Base-by-base conservation (phyloP, 2,329 filamentous ascomycete species). In the Botrytis tulipae region DNA sequence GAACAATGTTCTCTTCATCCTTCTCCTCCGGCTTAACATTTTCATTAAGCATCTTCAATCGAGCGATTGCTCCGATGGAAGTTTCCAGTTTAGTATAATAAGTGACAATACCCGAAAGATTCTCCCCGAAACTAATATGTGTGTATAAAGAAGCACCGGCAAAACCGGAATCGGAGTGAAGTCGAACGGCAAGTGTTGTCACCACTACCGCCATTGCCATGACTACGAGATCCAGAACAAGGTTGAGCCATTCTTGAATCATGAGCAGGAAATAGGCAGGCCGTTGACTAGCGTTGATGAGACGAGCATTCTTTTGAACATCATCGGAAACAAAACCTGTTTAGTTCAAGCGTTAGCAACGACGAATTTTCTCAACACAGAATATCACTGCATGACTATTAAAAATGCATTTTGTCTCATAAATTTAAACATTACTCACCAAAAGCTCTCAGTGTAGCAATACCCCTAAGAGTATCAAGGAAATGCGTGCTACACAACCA, bases 211-310 rank as follows among this genome's bases (percentile, higher is more conserved):
- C 51, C 29, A 48, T 12, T 80, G 76, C 75, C 20, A 54, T 62
- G 20, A 77, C 77, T 32, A 78, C 46, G 1, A 77, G 69, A 32
- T 77, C 71, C 16, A 78, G 72, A 0, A 84, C 83, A 0, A 90
- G 82, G 0, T 79, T 82, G 0, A 90, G 82, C 88, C 88, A 90
- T 42, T 86, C 83, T 78, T 90, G 89, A 3, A 89, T 84, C 60
- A 85, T 84, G 73, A 84, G 86, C 16, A 90, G 82, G 0, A 89
- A 83, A 76, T 90, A 90, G 68, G 86, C 87, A 0, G 88, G 88
- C 32, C 83, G 81, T 76, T 90, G 88, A 0, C 87, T 88, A 12
- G 80, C 80, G 74, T 90, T 86, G 1, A 90, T 80, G 0, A 87
- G 82, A 10, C 77, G 74, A 35, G 84, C 79, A 70, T 87, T 88